Conservation (phyloP, 352 stramenopile species). For the Phytophthora europaea region DNA sequence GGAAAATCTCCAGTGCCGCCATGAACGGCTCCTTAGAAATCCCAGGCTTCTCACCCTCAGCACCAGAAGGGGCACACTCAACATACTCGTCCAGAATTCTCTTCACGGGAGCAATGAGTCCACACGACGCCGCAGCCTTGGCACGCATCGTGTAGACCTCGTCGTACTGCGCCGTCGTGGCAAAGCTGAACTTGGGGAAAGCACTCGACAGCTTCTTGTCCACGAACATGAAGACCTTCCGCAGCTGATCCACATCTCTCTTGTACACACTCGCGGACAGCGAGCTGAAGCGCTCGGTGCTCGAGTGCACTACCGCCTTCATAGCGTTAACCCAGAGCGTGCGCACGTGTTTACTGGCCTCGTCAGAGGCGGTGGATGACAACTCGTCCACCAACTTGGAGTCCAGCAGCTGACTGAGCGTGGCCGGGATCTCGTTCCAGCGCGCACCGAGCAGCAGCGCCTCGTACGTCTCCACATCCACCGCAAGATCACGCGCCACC, state of each 20-base stretch:
- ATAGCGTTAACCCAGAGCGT: constrained; percentile 70
- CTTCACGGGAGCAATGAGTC: constrained; percentile 54
- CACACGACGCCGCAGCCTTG: constrained; percentile 69
- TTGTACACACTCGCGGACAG: constrained; percentile 49
- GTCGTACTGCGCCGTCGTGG: constrained; percentile 53
- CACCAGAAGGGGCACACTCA: constrained; percentile 23
- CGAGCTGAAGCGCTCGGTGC: constrained; percentile 65
- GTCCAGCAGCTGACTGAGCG: constrained; percentile 63
- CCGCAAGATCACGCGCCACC: constrained; percentile 57
- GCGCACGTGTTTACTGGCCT: constrained; percentile 50
- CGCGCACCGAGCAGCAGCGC: constrained; percentile 70
- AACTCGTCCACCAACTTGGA: constrained; percentile 58
- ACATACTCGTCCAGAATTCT: constrained; percentile 75
- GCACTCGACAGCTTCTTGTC: constrained; percentile 66
- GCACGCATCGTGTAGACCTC: constrained; percentile 66
- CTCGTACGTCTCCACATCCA: constrained; percentile 69
- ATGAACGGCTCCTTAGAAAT: constrained; percentile 48
- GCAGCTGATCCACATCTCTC: constrained; percentile 56
- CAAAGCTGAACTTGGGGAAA: constrained; percentile 65
- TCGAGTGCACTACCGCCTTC: constrained; percentile 72
- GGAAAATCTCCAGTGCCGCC: constrained; percentile 61
- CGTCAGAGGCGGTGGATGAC: constrained; percentile 10
- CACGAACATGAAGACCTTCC: constrained; percentile 64
- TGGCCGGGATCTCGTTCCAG: constrained; percentile 74
- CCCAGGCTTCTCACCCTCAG: constrained; percentile 38